Conservation (phyloP, 164 flowering plant genomes). For the Vitis cinerea region DNA sequence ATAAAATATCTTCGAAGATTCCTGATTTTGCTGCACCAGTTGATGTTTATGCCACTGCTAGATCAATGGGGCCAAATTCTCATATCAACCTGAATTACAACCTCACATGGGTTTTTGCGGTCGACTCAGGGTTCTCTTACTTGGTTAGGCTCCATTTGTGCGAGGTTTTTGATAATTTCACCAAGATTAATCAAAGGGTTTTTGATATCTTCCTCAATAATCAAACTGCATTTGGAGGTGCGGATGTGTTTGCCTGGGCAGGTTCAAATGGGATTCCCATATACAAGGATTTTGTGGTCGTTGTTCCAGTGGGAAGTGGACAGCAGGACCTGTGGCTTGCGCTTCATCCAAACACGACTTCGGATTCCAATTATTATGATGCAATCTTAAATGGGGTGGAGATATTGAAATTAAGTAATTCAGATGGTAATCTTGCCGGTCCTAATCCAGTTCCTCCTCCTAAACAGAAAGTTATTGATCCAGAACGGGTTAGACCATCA, state of each 20-base stretch:
- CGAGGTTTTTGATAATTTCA: slow-evolving; percentile 41
- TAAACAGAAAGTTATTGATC: slow-evolving; percentile 24
- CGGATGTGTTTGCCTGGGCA: slow-evolving; percentile 66
- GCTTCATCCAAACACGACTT: slow-evolving; percentile 39
- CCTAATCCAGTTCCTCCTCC: slow-evolving; percentile 50
- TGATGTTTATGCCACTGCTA: slow-evolving; percentile 60
- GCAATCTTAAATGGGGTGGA: slow-evolving; percentile 63
- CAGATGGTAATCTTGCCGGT: slow-evolving; percentile 60
- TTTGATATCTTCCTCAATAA: slow-evolving; percentile 64
- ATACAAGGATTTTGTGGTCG: slow-evolving; percentile 48
- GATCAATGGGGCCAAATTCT: slow-evolving; percentile 68
- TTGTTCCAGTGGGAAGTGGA: slow-evolving; percentile 33
- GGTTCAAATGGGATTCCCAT: slow-evolving; percentile 39
- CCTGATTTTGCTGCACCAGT: slow-evolving; percentile 65
- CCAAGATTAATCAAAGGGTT: slow-evolving; percentile 60
- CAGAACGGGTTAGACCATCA: slow-evolving; percentile 13
- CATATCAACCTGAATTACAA: slow-evolving; percentile 50
- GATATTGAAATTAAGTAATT: slow-evolving; percentile 51
- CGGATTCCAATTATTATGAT: slow-evolving; percentile 37
- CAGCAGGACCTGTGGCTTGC: slow-evolving; percentile 62
- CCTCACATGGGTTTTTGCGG: slow-evolving; percentile 69
- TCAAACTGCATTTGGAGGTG: slow-evolving; percentile 54
- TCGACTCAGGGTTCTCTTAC: slow-evolving; percentile 71
- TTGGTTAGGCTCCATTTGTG: slow-evolving; percentile 93
- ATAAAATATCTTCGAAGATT: slow-evolving; percentile 32